Evolutionary conservation across 495 filamentous ascomycete genomes (phyloP), one percentile per base, ranked within the genome.

Genomic region (Daldinia concentrica): DNA sequence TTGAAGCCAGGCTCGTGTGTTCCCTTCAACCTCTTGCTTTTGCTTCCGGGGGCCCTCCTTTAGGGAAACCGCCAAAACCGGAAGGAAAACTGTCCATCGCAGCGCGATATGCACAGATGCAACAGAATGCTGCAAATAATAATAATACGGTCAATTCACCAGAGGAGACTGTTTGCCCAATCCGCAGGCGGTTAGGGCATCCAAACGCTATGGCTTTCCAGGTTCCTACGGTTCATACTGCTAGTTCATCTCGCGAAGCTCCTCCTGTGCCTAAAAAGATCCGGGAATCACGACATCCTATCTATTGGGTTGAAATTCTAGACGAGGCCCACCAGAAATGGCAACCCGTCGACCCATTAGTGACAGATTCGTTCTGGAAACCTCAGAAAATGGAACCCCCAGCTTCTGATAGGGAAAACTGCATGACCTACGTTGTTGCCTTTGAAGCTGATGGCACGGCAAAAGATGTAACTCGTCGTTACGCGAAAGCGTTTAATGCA

Each of bases 231-330:
- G 64, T 75, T 12, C 39, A 64, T 24, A 15, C 62, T 7, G 69
- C 78, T 17, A 58, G 73, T 9, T 66, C 76, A 2, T 57, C 80
- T 22, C 71, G 27, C 4, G 68, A 76, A 19, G 37, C 50, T 4
- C 62, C 68, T 5, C 74, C 76, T 22, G 77, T 82, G 6, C 73
- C 77, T 9, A 84, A 79, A 59, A 67, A 56, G 29, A 84, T 85
- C 14, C 83, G 83, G 24, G 89, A 90, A 74, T 95, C 93, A 3
- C 77, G 85, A 2, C 92, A 89, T 68, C 96, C 95, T 0, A 81
- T 98, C 5, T 98, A 92, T 76, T 99, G 95, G 95, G 90, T 97
- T 1, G 95, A 99, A 79, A 90, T 92, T 2, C 93, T 96, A 73
- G 92, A 97, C 73, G 82, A 88, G 62, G 91, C 90, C 14, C 83